Conservation (phyloP, 805 yeast genomes). For the Nakazawaea anatomiae region DNA sequence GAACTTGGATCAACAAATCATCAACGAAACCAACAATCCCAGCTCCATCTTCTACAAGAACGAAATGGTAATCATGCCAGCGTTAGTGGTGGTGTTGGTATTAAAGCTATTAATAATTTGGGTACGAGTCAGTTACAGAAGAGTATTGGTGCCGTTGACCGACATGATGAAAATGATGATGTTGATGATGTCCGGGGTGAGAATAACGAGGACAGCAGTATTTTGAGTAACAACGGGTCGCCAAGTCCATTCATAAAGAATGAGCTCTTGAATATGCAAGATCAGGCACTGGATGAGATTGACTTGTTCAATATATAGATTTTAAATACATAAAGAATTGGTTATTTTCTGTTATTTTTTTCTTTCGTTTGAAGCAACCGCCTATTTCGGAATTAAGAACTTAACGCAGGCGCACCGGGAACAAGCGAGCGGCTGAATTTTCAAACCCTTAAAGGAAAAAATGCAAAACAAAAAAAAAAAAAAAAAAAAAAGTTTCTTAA, state of each 20-base stretch:
- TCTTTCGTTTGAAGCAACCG: neutral
- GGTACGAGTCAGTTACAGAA: too few species aligned
- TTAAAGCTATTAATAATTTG: too few species aligned
- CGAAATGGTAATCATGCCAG: neutral
- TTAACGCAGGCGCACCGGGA: too few species aligned
- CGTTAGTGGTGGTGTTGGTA: too few species aligned
- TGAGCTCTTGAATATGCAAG: constrained; percentile 1
- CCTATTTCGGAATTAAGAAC: neutral
- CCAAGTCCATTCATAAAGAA: neutral
- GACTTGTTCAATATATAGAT: constrained; percentile 10
- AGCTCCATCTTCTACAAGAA: neutral
- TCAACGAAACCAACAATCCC: neutral
- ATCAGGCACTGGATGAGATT: constrained; percentile 9
- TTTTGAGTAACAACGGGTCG: neutral
- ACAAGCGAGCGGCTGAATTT: neutral
- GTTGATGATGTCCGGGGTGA: neutral
- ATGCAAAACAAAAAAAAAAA: neutral
- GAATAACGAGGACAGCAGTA: neutral
- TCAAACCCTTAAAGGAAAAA: neutral
- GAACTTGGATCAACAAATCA: constrained; percentile 22
- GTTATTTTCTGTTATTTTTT: neutral
- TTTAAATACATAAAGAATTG: neutral
- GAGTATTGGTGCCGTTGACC: too few species aligned
- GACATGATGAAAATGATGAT: too few species aligned
- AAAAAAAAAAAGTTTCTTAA: neutral